phyloP scores from a whole-genome alignment of 805 yeast species.

The Ogataea sp. region DNA sequence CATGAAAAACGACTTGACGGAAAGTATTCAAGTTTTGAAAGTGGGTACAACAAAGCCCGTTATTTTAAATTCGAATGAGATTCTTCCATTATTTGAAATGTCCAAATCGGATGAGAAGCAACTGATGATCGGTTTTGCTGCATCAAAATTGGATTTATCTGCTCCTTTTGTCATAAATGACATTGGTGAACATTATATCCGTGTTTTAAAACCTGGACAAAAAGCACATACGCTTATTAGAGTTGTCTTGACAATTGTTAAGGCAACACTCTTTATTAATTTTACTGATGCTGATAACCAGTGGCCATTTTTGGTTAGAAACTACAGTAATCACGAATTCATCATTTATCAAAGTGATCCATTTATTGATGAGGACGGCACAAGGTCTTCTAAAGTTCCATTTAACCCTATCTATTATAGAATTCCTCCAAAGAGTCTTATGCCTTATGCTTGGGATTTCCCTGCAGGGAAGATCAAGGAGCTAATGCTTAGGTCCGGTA shows the following conservation, averaged over 20 bases:
- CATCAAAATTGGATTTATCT: slow-evolving; percentile 63
- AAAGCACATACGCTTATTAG: slow-evolving; percentile 61
- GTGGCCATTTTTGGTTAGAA: slow-evolving; percentile 93
- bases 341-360: slow-evolving; percentile 85
- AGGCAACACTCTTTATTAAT: slow-evolving; percentile 73
- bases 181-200: slow-evolving; percentile 72
- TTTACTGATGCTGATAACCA: slow-evolving; percentile 60
- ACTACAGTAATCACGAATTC: slow-evolving; percentile 83
- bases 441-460: slow-evolving; percentile 98
- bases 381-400: slow-evolving; percentile 41
- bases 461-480: slow-evolving; percentile 88
- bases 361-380: slow-evolving; percentile 53
- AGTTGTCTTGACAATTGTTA: slow-evolving; percentile 69
- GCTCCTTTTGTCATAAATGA: slow-evolving; percentile 82
- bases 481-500: slow-evolving; percentile 61
- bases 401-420: slow-evolving; percentile 76
- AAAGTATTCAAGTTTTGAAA: slow-evolving; percentile 54
- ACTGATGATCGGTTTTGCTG: slow-evolving; percentile 49
- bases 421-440: slow-evolving; percentile 83
- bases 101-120: slow-evolving; percentile 51
- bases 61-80: slow-evolving; percentile 36
- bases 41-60: slow-evolving; percentile 52
- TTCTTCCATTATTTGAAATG: slow-evolving; percentile 58
- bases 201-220: slow-evolving; percentile 52
- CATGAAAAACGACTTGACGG: slow-evolving; percentile 51